phyloP scores from a whole-genome alignment of 2,329 filamentous ascomycete genomes.

The Pseudofabraea citricarpa region DNA sequence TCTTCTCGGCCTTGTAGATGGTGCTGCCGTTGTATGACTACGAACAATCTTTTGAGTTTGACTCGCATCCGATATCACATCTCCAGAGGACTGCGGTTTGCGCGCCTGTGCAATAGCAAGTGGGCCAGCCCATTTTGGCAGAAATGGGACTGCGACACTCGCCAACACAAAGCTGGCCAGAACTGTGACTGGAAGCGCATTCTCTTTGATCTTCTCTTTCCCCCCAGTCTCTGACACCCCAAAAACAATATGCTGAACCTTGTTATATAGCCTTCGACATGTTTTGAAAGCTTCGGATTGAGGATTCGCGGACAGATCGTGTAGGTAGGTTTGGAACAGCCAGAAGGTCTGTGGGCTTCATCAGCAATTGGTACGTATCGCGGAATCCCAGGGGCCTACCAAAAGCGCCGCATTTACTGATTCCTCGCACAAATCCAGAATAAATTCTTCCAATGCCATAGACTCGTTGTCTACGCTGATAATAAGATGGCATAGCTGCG shows the following conservation, averaged over 20 bases:
- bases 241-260: slow-evolving; percentile 84
- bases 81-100: slow-evolving; percentile 61
- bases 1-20: slow-evolving; percentile 36
- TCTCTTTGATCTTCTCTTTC: slow-evolving; percentile 75
- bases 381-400: slow-evolving; percentile 44
- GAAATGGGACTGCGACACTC: slow-evolving; percentile 67
- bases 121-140: slow-evolving; percentile 75
- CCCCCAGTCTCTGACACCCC: slow-evolving; percentile 65
- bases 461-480: slow-evolving; percentile 88
- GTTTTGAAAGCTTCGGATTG: slow-evolving; percentile 76
- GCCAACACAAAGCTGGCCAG: slow-evolving; percentile 77
- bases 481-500: slow-evolving; percentile 81
- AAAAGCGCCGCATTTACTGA: slow-evolving; percentile 79
- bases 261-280: slow-evolving; percentile 80
- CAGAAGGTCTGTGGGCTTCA: slow-evolving; percentile 65
- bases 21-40: slow-evolving; percentile 64
- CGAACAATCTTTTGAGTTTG: slow-evolving; percentile 51
- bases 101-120: slow-evolving; percentile 77
- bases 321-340: slow-evolving; percentile 84
- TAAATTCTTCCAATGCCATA: slow-evolving; percentile 84
- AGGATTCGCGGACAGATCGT: slow-evolving; percentile 71
- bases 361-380: slow-evolving; percentile 12
- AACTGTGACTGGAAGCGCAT: slow-evolving; percentile 73
- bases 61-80: slow-evolving; percentile 54
- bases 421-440: slow-evolving; percentile 81